Conservation (phyloP, 1,139 yeast species). For the Hansenula sp. region DNA sequence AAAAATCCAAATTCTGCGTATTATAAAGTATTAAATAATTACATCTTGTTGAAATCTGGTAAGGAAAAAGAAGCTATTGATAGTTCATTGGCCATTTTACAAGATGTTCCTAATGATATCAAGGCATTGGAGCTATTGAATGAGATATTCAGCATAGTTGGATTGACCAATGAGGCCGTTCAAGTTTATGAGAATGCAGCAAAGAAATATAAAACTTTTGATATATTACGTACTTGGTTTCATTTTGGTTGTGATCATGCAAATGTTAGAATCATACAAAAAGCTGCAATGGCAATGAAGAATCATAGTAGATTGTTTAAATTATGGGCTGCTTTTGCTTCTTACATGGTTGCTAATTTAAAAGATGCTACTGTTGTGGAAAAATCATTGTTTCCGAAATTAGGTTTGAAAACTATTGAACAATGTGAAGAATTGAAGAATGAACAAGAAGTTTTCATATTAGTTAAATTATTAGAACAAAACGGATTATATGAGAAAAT, state of each 20-base stretch:
- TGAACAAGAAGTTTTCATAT: constrained; percentile 59
- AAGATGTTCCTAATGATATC: constrained; percentile 49
- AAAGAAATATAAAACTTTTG: constrained; percentile 46
- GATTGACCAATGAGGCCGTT: constrained; percentile 33
- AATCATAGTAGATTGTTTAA: constrained; percentile 27
- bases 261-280: constrained; percentile 41
- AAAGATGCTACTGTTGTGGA: constrained; percentile 32
- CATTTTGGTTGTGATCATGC: constrained; percentile 32
- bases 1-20: constrained; percentile 53
- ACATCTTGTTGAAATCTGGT: constrained; percentile 39
- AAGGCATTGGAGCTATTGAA: constrained; percentile 45
- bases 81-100: constrained; percentile 37
- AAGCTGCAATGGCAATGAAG: constrained; percentile 39
- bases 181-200: constrained; percentile 52
- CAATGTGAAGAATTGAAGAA: constrained; percentile 37
- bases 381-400: constrained; percentile 43
- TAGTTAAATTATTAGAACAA: constrained; percentile 40
- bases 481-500: constrained; percentile 30
- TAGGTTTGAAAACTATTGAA: constrained; percentile 54
- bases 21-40: constrained; percentile 47
- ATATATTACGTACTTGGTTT: constrained; percentile 44
- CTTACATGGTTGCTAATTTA: constrained; percentile 29
- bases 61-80: constrained; percentile 39
- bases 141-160: constrained; percentile 30
- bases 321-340: constrained; percentile 46